Evolutionary conservation across 495 filamentous ascomycete species (phyloP), one percentile per base, ranked within the genome.

Genomic region (Lineolata rhizophorae): DNA sequence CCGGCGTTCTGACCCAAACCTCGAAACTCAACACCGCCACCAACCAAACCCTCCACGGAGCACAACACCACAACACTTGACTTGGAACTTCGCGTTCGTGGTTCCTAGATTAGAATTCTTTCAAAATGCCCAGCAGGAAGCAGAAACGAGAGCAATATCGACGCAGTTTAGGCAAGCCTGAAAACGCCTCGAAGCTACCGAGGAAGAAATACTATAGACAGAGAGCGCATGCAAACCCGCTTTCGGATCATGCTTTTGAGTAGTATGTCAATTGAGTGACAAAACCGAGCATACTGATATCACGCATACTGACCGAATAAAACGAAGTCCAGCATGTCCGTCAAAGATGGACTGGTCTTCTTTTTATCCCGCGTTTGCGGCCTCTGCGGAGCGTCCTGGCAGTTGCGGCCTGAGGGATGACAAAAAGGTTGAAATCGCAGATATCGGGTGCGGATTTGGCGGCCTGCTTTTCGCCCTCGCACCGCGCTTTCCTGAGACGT

Each of bases 381-480:
- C 31, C 24, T 17, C 18, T 38, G 11, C n/a, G 15, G n/a, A n/a
- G n/a, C n/a, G n/a, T n/a, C n/a, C n/a, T n/a, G n/a, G n/a, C n/a
- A n/a, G n/a, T n/a, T n/a, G n/a, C n/a, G n/a, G n/a, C n/a, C n/a
- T n/a, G n/a, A n/a, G n/a, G n/a, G n/a, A n/a, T n/a, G n/a, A 35
- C 11, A 25, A 34, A 24, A 16, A 22, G 30, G 72, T 97, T 12
- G 81, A 92, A 44, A 66, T 97, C n/a, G 84, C 81, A 33, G 87
- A 97, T 58, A 93, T 97, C 39, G 87, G 87, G 10, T 97, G 87
- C 48, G 87, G 87, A 13, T 97, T 84, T 50, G 87, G 87, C 18
- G 87, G 87, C 6, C 56, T 97, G 35, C 63, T 93, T 9, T 71
- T 95, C 34, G 84, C 80, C 4, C 63, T 97, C 14, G 73, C 77